phyloP scores from a whole-genome alignment of 805 yeast species.

The Cyberlindnera sargentensis region DNA sequence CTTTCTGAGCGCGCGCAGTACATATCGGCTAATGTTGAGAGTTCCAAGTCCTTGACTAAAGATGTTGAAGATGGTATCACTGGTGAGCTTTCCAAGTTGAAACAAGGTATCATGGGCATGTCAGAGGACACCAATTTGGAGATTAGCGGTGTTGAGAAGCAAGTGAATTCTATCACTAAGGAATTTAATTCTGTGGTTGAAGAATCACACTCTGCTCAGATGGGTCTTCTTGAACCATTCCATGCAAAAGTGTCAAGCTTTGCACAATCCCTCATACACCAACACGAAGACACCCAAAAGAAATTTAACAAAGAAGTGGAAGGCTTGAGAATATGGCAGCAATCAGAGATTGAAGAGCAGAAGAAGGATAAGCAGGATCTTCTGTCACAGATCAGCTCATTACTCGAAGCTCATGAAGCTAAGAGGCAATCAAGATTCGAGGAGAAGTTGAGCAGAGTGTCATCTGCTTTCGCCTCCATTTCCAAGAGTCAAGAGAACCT shows the following conservation, averaged over 20 bases:
- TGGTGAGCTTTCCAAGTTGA: background rate
- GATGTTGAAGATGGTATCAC: conserved; percentile 13
- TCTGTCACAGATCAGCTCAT: conserved; percentile 4
- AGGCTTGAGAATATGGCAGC: background rate
- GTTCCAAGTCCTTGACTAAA: conserved; percentile 10
- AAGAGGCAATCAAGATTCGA: conserved; percentile 5
- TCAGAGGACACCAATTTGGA: background rate
- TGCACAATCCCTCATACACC: background rate
- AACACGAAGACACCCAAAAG: background rate
- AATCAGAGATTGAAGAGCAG: background rate
- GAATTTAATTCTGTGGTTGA: background rate
- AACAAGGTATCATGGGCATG: background rate
- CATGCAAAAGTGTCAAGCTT: too few species aligned
- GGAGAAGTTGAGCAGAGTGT: conserved; percentile 1
- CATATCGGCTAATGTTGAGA: conserved; percentile 8
- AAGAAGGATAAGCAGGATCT: conserved; percentile 1
- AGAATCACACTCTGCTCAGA: background rate
- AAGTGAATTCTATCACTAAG: background rate
- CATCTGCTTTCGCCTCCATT: conserved; percentile 7
- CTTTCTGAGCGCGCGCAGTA: background rate
- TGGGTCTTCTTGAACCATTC: too few species aligned
- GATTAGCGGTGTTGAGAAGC: background rate
- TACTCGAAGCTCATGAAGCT: conserved; percentile 9
- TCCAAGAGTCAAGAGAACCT: conserved; percentile 7
- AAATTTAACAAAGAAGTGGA: conserved; percentile 3